phyloP scores from a whole-genome alignment of 805 yeast species.

The Scheffersomyces coipomensis region DNA sequence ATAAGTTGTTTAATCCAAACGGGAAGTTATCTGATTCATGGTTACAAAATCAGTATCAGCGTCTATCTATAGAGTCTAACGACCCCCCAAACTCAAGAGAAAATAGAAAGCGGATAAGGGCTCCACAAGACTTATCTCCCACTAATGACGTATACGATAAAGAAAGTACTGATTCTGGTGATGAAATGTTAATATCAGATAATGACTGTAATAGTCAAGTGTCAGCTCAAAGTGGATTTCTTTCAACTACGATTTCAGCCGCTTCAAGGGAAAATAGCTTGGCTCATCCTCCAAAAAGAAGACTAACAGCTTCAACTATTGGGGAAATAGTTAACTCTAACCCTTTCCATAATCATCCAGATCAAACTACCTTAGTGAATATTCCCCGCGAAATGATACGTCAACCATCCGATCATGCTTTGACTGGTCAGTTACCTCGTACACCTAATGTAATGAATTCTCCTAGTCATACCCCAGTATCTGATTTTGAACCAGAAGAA shows the following conservation, averaged over 20 bases:
- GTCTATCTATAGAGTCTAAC: conserved; percentile 14
- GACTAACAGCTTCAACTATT: conserved; percentile 17
- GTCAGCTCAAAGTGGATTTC: conserved; percentile 12
- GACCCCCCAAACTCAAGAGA: conserved; percentile 14
- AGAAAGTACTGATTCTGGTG: conserved; percentile 22
- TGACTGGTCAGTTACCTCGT: conserved; percentile 13
- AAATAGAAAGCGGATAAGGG: conserved; percentile 23
- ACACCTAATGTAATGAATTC: conserved; percentile 28
- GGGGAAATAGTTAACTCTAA: neutral
- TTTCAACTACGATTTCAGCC: conserved; percentile 7
- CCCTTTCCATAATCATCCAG: neutral
- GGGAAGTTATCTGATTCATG: conserved; percentile 32
- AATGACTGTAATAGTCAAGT: conserved; percentile 24
- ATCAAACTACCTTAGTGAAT: neutral
- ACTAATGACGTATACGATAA: conserved; percentile 12
- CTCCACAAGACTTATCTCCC: conserved; percentile 12
- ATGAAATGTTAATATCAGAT: conserved; percentile 36
- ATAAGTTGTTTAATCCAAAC: conserved; percentile 24
- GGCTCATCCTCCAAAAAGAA: conserved; percentile 39
- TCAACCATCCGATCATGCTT: conserved; percentile 1
- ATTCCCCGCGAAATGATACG: neutral
- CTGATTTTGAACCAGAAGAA: conserved; percentile 33
- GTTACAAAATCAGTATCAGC: conserved; percentile 27
- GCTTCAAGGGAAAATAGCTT: conserved; percentile 14
- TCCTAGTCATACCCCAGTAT: conserved; percentile 32